Conservation (phyloP, 805 yeast species). For the Yamadazyma tumulicola region DNA sequence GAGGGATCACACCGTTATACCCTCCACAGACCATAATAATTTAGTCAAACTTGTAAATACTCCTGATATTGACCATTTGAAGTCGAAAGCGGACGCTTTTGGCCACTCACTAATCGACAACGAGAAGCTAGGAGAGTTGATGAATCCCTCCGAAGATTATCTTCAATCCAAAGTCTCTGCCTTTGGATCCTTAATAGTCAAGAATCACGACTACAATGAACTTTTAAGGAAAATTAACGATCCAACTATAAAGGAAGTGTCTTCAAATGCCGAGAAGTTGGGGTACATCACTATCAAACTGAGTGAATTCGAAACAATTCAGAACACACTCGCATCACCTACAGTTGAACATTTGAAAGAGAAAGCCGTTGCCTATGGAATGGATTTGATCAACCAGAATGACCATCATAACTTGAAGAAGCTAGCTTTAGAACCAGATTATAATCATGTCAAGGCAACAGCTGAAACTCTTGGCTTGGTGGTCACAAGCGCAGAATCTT, state of each 20-base stretch:
- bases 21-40: conserved; percentile 14
- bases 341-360: conserved; percentile 6
- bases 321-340: conserved; percentile 7
- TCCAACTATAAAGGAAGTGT: conserved; percentile 10
- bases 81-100: conserved; percentile 12
- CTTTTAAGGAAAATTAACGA: conserved; percentile 3
- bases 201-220: conserved; percentile 1
- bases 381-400: conserved; percentile 3
- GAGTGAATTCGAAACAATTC: conserved; percentile 14
- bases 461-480: conserved; percentile 14
- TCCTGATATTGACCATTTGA: conserved; percentile 19
- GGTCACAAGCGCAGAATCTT: conserved; percentile 12
- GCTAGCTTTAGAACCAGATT: conserved; percentile 20
- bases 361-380: conserved; percentile 3
- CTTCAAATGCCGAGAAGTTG: conserved; percentile 6
- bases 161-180: conserved; percentile 5
- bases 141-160: conserved; percentile 10
- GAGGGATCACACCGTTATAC: conserved; percentile 16
- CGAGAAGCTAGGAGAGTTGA: conserved; percentile 5
- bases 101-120: conserved; percentile 10
- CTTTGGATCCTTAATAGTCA: conserved; percentile 3
- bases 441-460: conserved; percentile 13
- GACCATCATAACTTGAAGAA: conserved; percentile 16
- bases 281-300: conserved; percentile 17
- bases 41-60: conserved; percentile 13